Base-by-base conservation (phyloP, 2,329 filamentous ascomycete species). In the Colletotrichum gigasporum region DNA sequence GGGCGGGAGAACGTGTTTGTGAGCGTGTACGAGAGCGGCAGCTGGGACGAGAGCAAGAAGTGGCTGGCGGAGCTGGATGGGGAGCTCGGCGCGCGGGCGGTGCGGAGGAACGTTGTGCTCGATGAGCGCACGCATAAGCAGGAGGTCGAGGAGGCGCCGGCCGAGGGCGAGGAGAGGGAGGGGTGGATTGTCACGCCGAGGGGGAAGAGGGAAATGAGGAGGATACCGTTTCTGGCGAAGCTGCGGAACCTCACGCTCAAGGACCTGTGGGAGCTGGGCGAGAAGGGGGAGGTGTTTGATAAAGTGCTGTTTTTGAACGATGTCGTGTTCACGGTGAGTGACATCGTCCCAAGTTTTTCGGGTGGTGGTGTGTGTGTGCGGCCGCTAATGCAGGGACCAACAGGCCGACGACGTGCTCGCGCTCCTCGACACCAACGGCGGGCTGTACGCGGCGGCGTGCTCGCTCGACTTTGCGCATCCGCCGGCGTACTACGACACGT, bases 171-270 rank as follows among this genome's bases (percentile, higher is more conserved):
- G 35, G 70, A 76, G 4, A 80, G 81, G 0, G 76, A 82, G 4
- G 90, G 90, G 0, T 93, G 90, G 90, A 84, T 92, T 28, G 74
- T 82, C 28, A 90, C 87, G n/a, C 74, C 83, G 7, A 71, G 79
- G 24, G 82, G 83, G 0, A 79, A 78, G 66, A 82, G 76, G 63
- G 87, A 90, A 70, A 73, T 90, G 64, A 79, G 91, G 50, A 81
- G 91, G 18, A 92, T 93, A 65, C 90, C 90, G 1, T 92, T 90
- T 72, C 78, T 93, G 18, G 84, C 91, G 2, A 81, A 78, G 24
- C 70, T 91, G 61, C 83, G 91, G 39, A 93, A 94, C 73, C 74
- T 78, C 67, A 86, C 85, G n/a, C 75, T 93, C 68, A 74, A 84
- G 64, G 88, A 89, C 8, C 71, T 93, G 66, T 72, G 82, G 26